Evolutionary conservation across 1,284 basidiomycete species (phyloP), one percentile per base, ranked within the genome.

Genomic region (Ganoderma resinaceum): DNA sequence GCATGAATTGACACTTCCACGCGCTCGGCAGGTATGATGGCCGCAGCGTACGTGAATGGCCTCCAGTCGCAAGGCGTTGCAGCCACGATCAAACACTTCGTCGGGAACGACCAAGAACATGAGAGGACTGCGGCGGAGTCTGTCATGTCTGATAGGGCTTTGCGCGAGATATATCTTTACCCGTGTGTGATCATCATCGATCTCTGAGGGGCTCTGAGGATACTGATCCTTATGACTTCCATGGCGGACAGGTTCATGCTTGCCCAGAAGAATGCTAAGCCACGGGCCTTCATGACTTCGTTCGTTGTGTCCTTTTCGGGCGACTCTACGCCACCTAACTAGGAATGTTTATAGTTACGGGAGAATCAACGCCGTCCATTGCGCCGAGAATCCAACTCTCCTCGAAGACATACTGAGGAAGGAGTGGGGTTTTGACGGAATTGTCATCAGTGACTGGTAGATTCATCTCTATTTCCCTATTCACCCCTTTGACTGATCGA

Each of bases 111-210:
- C 74, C 89, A 91, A 77, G 89, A 91, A 76, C 84, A 89, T 73
- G 89, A 90, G 72, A 83, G 88, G 35, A 89, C 86, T 33, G 87
- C 87, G 35, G 87, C 86, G 2, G 86, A 91, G 49, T 89, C 88
- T 18, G 85, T 90, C 46, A 79, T 92, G 70, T 87, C 86, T 26
- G 85, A 87, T 46, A 82, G 91, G 57, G 88, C 90, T 31, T 79
- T 93, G 29, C 84, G 91, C 66, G 91, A 93, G 77, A 83, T 93
- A 60, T 92, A 93, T 77, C 82, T 92, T 26, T 88, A 90, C 76
- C 90, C 91, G 82, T 91, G 81, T 71, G 85, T 79, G 70, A 65
- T 40, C n/a, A 55, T 26, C 63, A 26, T 68, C 40, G 67, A 12
- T 12, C 23, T 40, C 12, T 1, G 11, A 26, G 18, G 14, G 23